Evolutionary conservation across 2,329 filamentous ascomycete genomes (phyloP).

Genomic region (Coleophoma crateriformis): DNA sequence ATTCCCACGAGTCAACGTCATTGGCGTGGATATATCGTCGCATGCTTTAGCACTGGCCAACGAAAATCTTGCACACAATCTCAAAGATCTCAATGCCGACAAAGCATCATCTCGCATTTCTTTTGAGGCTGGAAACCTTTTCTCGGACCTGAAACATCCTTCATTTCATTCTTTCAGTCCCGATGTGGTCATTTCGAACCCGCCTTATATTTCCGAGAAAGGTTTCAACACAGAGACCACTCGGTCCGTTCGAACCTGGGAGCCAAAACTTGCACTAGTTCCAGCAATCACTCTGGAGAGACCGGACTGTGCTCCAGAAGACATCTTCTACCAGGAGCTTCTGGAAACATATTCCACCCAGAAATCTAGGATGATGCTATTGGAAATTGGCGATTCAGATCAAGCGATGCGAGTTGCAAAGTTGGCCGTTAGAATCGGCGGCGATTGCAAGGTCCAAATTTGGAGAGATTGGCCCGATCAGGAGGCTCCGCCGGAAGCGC

Average conservation of each 20-base stretch:
- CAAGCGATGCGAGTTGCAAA: constrained; percentile 62
- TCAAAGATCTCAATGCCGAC: constrained; percentile 21
- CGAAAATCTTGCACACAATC: constrained; percentile 55
- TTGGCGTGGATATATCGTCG: constrained; percentile 69
- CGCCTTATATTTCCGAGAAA: constrained; percentile 73
- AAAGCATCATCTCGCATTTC: constrained; percentile 25
- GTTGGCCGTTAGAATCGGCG: constrained; percentile 30
- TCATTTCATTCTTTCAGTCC: not conserved
- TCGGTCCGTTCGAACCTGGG: constrained; percentile 73
- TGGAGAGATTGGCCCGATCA: constrained; percentile 65
- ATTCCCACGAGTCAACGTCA: constrained; percentile 45
- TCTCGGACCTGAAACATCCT: constrained; percentile 28
- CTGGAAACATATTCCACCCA: constrained; percentile 46
- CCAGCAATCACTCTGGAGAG: constrained; percentile 32
- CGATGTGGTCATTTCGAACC: constrained; percentile 73
- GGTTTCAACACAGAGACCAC: constrained; percentile 59
- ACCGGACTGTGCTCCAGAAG: constrained; percentile 27
- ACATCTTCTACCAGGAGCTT: constrained; percentile 64
- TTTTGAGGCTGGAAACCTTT: constrained; percentile 46
- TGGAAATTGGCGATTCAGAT: constrained; percentile 66
- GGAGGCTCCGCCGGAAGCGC: constrained; percentile 18
- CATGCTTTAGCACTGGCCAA: constrained; percentile 59
- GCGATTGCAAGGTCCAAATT: constrained; percentile 27
- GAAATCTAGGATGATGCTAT: constrained; percentile 49
- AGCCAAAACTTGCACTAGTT: constrained; percentile 77